phyloP scores from a whole-genome alignment of 257 asterid genomes.

The Salvia miltiorrhiza region DNA sequence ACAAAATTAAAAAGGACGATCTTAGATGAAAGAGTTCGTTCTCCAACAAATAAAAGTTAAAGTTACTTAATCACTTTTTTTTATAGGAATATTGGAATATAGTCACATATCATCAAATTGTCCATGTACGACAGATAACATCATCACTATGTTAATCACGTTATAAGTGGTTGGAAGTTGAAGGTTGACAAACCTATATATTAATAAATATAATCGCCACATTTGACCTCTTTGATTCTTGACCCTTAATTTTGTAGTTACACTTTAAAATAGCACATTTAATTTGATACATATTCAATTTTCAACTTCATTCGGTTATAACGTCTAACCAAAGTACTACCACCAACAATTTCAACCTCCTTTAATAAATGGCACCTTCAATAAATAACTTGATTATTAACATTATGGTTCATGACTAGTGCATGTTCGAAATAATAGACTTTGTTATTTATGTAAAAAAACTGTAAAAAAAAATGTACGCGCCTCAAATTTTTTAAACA shows the following conservation, averaged over 20 bases:
- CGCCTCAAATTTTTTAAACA: no score
- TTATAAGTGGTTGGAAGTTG: constrained; percentile 18
- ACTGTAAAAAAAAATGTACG: no score
- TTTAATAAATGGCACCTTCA: neutral
- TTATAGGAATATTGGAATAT: no score
- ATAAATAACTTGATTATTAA: neutral
- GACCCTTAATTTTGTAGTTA: neutral
- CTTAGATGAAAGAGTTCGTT: no score
- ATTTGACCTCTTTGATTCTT: neutral
- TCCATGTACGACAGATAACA: neutral
- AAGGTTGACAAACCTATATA: neutral
- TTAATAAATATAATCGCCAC: neutral
- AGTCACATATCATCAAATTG: no score
- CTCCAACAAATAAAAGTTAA: no score
- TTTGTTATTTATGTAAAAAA: no score
- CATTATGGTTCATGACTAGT: no score
- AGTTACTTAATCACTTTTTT: no score
- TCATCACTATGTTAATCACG: neutral
- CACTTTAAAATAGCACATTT: neutral
- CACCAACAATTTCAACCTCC: neutral
- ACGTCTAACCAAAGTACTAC: neutral
- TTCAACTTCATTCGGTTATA: neutral
- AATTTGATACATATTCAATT: neutral
- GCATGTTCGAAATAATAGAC: no score
- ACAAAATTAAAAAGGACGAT: no score